These are phyloP conservation scores for Xylaria sp. DNA, from an alignment of 2,329 filamentous ascomycete genomes.

Conservation along the genomic window DNA sequence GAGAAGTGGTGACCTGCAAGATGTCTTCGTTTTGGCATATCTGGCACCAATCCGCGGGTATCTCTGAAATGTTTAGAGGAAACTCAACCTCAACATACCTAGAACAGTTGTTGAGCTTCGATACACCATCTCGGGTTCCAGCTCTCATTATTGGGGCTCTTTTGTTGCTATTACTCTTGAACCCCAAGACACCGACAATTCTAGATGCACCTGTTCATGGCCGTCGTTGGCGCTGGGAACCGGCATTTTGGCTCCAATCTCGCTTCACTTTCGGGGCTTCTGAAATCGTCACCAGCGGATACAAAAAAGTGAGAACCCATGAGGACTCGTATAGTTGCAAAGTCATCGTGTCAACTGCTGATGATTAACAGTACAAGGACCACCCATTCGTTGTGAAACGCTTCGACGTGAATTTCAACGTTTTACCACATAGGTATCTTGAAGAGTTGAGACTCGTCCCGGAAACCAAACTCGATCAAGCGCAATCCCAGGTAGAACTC, in stretches of 20 bases:
- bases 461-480: neutral
- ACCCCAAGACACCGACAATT: conserved; percentile 3
- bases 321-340: neutral
- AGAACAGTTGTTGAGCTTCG: neutral
- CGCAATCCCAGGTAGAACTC: conserved; percentile 7
- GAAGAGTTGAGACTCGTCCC: conserved; percentile 14
- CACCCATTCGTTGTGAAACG: conserved; percentile 22
- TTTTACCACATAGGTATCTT: conserved; percentile 17
- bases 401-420: conserved; percentile 8
- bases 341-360: neutral
- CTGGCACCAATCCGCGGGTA: neutral
- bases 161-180: neutral
- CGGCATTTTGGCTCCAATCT: conserved; percentile 24
- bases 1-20: neutral
- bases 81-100: neutral
- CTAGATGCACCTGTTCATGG: conserved; percentile 22
- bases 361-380: conserved; percentile 26
- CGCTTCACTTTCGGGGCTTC: conserved; percentile 23
- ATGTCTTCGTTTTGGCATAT: neutral
- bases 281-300: conserved; percentile 15
- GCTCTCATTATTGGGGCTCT: neutral
- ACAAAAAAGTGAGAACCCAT: conserved; percentile 16
- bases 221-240: conserved; percentile 27
- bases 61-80: no score
- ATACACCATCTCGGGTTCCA: neutral